These are phyloP conservation scores for Aspergillus sp. DNA, from an alignment of 2,329 filamentous ascomycete genomes.

Conservation along the genomic window DNA sequence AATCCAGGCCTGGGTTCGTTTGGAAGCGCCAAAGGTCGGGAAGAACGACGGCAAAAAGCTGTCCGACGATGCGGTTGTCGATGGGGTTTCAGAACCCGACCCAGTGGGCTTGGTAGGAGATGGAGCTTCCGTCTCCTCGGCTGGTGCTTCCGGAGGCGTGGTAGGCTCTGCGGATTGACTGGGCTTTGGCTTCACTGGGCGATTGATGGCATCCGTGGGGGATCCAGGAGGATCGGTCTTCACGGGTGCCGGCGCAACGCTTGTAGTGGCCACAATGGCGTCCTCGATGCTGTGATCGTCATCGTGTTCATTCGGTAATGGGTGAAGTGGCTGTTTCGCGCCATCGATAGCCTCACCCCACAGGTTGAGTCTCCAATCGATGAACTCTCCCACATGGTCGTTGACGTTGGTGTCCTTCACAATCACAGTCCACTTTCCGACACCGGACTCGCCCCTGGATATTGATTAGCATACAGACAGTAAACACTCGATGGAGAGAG, in stretches of 20 bases:
- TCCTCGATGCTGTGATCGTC: constrained; percentile 75
- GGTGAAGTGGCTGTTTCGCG: constrained; percentile 68
- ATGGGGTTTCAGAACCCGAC: constrained; percentile 26
- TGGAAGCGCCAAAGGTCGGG: constrained; percentile 84
- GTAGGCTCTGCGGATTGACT: constrained; percentile 28
- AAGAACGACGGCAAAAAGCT: constrained; percentile 79
- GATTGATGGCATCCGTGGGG: constrained; percentile 63
- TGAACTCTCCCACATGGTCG: constrained; percentile 70
- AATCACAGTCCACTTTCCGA: constrained; percentile 87
- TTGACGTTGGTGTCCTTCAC: constrained; percentile 83
- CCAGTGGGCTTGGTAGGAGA: constrained; percentile 29
- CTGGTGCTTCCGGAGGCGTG: constrained; percentile 16
- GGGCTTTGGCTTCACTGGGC: constrained; percentile 62
- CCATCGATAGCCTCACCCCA: constrained; percentile 87
- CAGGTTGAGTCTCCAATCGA: constrained; percentile 89
- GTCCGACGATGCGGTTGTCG: constrained; percentile 38
- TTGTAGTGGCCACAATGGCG: constrained; percentile 62
- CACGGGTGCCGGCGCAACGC: constrained; percentile 47
- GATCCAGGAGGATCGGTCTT: constrained; percentile 45
- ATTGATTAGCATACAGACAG: constrained; percentile 12
- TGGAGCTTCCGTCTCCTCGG: constrained; percentile 22
- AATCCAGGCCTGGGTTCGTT: constrained; percentile 89
- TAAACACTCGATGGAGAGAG: background rate
- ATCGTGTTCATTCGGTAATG: constrained; percentile 78
- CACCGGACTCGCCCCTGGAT: constrained; percentile 76